Conservation (phyloP, 176 grass and related monocot species). For the Tillandsia fasciculata region DNA sequence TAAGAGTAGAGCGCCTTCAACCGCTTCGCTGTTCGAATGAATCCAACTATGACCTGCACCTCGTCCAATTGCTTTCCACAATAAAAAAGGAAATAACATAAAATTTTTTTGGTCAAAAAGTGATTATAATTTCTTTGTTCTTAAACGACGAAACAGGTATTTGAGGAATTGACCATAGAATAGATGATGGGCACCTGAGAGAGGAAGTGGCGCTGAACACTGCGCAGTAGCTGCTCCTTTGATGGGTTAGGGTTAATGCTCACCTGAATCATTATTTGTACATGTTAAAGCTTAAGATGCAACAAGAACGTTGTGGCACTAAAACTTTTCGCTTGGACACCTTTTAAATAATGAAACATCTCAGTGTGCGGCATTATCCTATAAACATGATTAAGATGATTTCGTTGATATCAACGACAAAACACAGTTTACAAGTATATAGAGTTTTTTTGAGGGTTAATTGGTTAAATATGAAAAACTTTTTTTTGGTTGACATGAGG, state of each 20-base stretch:
- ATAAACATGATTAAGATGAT: too few species aligned
- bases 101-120: not conserved
- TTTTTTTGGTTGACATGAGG: not conserved
- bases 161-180: not conserved
- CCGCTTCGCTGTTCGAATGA: not conserved
- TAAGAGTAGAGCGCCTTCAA: not conserved
- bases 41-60: not conserved
- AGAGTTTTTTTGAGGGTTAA: too few species aligned
- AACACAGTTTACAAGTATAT: too few species aligned
- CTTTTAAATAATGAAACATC: too few species aligned
- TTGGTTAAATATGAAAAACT: too few species aligned
- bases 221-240: slow-evolving; percentile 34
- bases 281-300: too few species aligned
- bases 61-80: not conserved
- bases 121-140: not conserved
- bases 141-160: too few species aligned
- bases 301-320: too few species aligned
- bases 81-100: not conserved
- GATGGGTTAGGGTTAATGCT: slow-evolving; percentile 32
- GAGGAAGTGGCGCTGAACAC: slow-evolving; percentile 36
- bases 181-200: slow-evolving; percentile 22
- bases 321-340: too few species aligned
- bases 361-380: too few species aligned
- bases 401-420: too few species aligned
- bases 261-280: slow-evolving; percentile 9